Conservation (phyloP, 257 asterid genomes). For the Ophiorrhiza pumila region DNA sequence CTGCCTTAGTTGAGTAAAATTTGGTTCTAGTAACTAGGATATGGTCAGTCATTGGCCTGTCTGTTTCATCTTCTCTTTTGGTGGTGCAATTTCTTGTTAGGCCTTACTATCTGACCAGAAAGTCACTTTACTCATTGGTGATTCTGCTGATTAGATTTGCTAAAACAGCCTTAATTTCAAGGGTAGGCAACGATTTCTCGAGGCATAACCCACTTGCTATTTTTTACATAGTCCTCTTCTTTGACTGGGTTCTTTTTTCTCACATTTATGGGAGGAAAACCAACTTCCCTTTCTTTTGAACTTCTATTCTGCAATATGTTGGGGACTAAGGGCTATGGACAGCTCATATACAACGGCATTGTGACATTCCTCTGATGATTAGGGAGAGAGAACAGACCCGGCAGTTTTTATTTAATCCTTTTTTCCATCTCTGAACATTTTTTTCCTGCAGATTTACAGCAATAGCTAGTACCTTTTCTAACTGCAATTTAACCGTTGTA, state of each 20-base stretch:
- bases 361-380: neutral
- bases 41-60: neutral
- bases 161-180: neutral
- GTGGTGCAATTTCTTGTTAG: neutral
- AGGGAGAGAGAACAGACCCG: neutral
- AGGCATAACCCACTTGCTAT: neutral
- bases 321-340: neutral
- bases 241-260: neutral
- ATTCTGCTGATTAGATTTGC: neutral
- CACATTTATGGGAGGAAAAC: neutral
- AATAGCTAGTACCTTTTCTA: neutral
- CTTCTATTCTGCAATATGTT: neutral
- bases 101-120: neutral
- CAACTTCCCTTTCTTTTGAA: neutral
- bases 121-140: neutral
- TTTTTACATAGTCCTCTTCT: neutral
- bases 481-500: neutral
- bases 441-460: neutral
- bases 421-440: neutral
- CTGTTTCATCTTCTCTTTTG: neutral
- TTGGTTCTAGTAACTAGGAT: neutral
- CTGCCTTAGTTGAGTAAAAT: neutral
- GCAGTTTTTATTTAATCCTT: neutral
- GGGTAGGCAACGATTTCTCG: neutral
- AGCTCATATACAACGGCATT: neutral